A percentile compares a stretch with the other conserved stretches of the same genome.
Conservation (phyloP, 2,329 filamentous ascomycete species). For the Pestalotiopsis sp. region DNA sequence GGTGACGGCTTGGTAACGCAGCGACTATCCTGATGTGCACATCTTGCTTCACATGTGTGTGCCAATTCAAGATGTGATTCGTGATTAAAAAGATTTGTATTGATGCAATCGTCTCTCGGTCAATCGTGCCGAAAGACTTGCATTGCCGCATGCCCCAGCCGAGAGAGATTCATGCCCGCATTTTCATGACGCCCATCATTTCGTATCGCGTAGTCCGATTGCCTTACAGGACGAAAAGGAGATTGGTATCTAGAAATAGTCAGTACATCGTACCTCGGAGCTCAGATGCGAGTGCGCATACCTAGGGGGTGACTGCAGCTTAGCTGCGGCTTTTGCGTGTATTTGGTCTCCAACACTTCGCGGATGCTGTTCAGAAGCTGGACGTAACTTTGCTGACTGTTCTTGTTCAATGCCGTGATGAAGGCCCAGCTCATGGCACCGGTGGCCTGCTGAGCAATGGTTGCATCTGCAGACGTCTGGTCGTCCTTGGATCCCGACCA, state of each 20-base stretch:
- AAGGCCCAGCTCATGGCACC: constrained; percentile 99
- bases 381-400: constrained; percentile 97
- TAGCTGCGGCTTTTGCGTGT: constrained; percentile 92
- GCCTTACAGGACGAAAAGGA: constrained; percentile 62
- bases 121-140: background rate
- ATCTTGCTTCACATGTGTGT: background rate
- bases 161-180: background rate
- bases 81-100: background rate
- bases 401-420: constrained; percentile 89
- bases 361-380: constrained; percentile 95
- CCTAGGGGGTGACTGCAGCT: constrained; percentile 96
- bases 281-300: constrained; percentile 49
- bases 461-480: constrained; percentile 96
- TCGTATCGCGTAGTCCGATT: constrained; percentile 22
- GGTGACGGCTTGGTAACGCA: background rate
- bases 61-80: background rate
- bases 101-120: background rate
- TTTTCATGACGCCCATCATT: background rate
- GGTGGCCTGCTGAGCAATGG: constrained; percentile 85
- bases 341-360: constrained; percentile 85
- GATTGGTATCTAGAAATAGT: constrained; percentile 55
- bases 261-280: constrained; percentile 14
- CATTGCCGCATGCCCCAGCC: background rate
- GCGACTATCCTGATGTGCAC: too few species aligned
- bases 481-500: constrained; percentile 96